A percentile compares a stretch with the other conserved stretches of the same genome.
Evolutionary conservation across 345 rosid species (phyloP).

Genomic region (Dimocarpus longan): DNA sequence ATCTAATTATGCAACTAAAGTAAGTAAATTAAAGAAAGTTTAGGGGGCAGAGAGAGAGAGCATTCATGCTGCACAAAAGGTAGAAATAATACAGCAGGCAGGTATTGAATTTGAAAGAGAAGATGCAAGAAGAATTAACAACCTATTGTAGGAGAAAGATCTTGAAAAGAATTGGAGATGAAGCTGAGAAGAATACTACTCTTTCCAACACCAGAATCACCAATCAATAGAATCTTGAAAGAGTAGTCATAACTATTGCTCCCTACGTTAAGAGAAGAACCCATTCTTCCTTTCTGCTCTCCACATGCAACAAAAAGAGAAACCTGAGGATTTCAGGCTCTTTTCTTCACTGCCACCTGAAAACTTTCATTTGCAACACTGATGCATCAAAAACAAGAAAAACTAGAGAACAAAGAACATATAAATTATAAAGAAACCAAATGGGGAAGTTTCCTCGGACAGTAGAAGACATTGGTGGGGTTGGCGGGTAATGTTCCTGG

Average conservation of each 20-base stretch:
- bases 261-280: conserved; percentile 47
- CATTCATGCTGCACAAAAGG: not conserved
- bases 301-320: not conserved
- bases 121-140: conserved; percentile 10
- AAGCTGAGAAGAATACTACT: conserved; percentile 86
- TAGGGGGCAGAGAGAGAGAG: not conserved
- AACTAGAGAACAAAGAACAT: not conserved
- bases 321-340: not conserved
- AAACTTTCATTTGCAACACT: not conserved
- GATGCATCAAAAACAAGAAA: not conserved
- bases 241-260: conserved; percentile 73
- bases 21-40: not conserved
- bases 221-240: conserved; percentile 87
- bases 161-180: conserved; percentile 67
- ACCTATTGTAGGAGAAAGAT: conserved; percentile 94
- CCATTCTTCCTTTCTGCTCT: conserved; percentile 5
- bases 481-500: conserved; percentile 33
- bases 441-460: conserved; percentile 32
- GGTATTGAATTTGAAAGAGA: conserved; percentile 13
- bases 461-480: conserved; percentile 29
- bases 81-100: not conserved
- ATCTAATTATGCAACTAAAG: not conserved
- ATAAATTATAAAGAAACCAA: not conserved
- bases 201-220: conserved; percentile 98
- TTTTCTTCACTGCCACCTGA: not conserved